Evolutionary conservation across 495 filamentous ascomycete species (phyloP).

Genomic region (Aspergillus baeticus): DNA sequence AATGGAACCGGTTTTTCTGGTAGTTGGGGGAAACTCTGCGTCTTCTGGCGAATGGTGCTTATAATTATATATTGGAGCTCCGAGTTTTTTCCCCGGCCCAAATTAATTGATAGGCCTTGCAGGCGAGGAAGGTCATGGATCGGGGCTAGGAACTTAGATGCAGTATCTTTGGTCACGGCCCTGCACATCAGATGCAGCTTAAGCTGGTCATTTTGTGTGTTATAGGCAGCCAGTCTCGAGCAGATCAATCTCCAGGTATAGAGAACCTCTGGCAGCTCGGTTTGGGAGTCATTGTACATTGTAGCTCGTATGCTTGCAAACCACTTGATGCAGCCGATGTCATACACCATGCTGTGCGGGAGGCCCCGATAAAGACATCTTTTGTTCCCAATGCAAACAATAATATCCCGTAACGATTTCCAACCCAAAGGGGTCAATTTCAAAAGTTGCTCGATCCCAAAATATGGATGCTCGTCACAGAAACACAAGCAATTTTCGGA

Average conservation of each 20-base stretch:
- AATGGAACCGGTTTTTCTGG: not conserved
- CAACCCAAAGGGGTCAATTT: not conserved
- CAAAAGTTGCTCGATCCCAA: not conserved
- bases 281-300: too few relatives aligned
- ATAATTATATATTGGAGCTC: constrained; percentile 5
- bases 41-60: constrained; percentile 3
- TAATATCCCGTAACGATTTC: not conserved
- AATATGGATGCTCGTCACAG: too few relatives aligned
- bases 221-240: not conserved
- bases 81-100: not conserved
- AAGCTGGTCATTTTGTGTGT: not conserved
- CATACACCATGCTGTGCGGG: not conserved
- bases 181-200: constrained; percentile 1
- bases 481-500: not conserved
- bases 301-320: too few relatives aligned
- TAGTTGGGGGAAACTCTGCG: not conserved
- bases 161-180: constrained; percentile 3
- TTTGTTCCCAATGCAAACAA: not conserved
- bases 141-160: not conserved
- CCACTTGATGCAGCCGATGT: too few relatives aligned
- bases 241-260: not conserved
- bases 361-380: too few relatives aligned
- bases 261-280: too few relatives aligned
- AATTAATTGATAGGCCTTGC: not conserved
- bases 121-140: constrained; percentile 5